Evolutionary conservation across 306 rosid species (phyloP), one percentile per base, ranked within the genome.

Genomic region (Inga laurina): DNA sequence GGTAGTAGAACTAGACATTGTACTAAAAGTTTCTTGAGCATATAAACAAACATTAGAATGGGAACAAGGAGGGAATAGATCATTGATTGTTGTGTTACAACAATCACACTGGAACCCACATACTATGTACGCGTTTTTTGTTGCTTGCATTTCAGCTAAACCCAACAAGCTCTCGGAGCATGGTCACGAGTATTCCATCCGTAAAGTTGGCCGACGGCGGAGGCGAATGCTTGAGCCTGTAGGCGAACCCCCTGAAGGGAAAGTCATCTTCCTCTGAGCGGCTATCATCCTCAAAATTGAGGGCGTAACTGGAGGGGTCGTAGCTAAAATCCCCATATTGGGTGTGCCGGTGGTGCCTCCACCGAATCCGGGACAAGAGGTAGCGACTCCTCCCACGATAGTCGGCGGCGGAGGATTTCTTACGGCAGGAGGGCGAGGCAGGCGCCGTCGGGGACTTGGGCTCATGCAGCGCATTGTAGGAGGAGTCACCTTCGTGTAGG

Each of bases 251-350:
- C 21, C 68, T 80, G 15, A 85, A 4, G 0, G 87, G 87, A 4
- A 67, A 7, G 39, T 75, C 84, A 4, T 83, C 76, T 0, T 56
- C 44, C 22, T 61, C 81, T 14, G 22, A 21, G 10, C 44, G 71
- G 7, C 8, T 61, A 10, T 88, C 85, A 27, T 61, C 77, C 57
- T 88, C 91, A 0, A 88, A 88, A n/a, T 88, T 88, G 27, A 88
- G 89, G 0, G 91, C 91, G 64, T 88, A 88, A 45, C 91, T 88
- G 0, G 74, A 81, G 2, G 91, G 82, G 18, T 88, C 89, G 3
- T 88, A 88, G 51, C 87, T 81, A 19, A 88, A 88, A n/a, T 88
- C 91, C 0, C 85, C 82, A 0, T 88, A 85, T 12, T 83, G 87
- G 10, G 89, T 22, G 0, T 14, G 67, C 0, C 87, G 88, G 13